A percentile compares a stretch with the other conserved stretches of the same genome.
phyloP scores from a whole-genome alignment of 768 basidiomycete species.

The Tylopilus felleus region DNA sequence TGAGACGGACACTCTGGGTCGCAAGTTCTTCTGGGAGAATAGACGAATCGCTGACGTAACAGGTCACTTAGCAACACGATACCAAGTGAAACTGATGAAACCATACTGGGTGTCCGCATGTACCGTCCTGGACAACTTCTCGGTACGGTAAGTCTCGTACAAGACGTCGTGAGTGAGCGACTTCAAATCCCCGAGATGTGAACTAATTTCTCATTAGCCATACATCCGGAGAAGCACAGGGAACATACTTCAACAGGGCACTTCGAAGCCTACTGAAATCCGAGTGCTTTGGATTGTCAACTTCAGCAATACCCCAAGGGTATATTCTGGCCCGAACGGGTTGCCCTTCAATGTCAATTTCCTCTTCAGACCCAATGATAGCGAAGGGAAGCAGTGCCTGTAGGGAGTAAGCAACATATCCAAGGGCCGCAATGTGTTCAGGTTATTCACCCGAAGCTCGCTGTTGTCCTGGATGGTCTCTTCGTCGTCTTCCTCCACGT shows the following conservation, averaged over 20 bases:
- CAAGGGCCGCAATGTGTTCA: not conserved
- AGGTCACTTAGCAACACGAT: slow-evolving; percentile 23
- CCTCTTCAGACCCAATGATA: slow-evolving; percentile 95
- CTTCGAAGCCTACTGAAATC: slow-evolving; percentile 93
- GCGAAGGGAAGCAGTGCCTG: slow-evolving; percentile 94
- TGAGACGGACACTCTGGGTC: slow-evolving; percentile 93
- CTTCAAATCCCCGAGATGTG: slow-evolving; percentile 94
- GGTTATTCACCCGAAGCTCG: slow-evolving; percentile 74
- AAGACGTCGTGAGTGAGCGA: slow-evolving; percentile 90
- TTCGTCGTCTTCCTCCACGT: slow-evolving; percentile 98
- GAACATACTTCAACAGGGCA: slow-evolving; percentile 78
- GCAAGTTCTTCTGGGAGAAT: slow-evolving; percentile 96
- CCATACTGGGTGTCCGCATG: slow-evolving; percentile 70
- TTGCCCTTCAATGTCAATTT: slow-evolving; percentile 90
- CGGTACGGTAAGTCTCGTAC: slow-evolving; percentile 96
- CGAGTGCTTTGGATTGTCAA: slow-evolving; percentile 99
- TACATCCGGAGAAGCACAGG: not conserved
- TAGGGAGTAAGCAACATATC: slow-evolving; percentile 4
- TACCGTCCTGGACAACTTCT: slow-evolving; percentile 91
- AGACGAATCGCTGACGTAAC: slow-evolving; percentile 64
- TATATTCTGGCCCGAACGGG: slow-evolving; percentile 91
- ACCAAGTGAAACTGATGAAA: not conserved
- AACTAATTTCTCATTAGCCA: slow-evolving; percentile 45
- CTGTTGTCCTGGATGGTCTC: slow-evolving; percentile 98
- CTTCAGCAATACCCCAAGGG: slow-evolving; percentile 98